These are phyloP conservation scores for Hyaloscypha bicolor DNA, from an alignment of 495 filamentous ascomycete species.

Conservation along the genomic window DNA sequence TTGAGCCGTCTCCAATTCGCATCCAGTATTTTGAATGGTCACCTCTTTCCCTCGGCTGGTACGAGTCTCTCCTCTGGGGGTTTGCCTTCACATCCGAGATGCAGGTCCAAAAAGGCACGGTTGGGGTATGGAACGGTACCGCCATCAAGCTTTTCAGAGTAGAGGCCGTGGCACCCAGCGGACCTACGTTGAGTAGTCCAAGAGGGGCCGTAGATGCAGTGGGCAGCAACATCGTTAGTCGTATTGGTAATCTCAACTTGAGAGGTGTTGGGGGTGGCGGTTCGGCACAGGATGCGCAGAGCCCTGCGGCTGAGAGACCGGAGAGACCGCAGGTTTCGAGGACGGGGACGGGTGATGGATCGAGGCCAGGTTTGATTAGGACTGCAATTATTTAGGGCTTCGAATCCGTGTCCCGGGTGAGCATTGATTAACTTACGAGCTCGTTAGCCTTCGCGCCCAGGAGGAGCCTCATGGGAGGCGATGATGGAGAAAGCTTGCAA, in stretches of 20 bases:
- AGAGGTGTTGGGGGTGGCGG: conserved; percentile 20
- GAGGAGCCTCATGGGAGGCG: too few species aligned
- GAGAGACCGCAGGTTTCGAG: conserved; percentile 13
- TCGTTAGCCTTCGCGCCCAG: too few species aligned
- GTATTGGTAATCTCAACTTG: conserved; percentile 76
- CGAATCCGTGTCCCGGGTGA: background rate
- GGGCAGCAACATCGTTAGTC: conserved; percentile 84
- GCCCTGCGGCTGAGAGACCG: background rate
- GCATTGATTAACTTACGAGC: background rate
- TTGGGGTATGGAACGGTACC: conserved; percentile 96
- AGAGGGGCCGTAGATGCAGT: conserved; percentile 95
- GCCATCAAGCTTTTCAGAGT: conserved; percentile 86
- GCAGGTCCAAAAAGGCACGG: conserved; percentile 81
- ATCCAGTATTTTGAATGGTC: conserved; percentile 97
- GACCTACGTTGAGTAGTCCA: conserved; percentile 79
- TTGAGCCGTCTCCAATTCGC: conserved; percentile 75
- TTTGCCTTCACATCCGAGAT: conserved; percentile 92
- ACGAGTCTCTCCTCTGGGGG: conserved; percentile 93
- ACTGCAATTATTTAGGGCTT: conserved; percentile 13
- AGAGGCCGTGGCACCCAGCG: conserved; percentile 77
- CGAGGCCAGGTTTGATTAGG: conserved; percentile 13
- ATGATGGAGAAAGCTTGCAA: too few species aligned
- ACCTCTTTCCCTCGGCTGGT: conserved; percentile 90
- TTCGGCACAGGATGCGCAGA: background rate
- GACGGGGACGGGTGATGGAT: conserved; percentile 22